Evolutionary conservation across 768 basidiomycete genomes (phyloP).

Genomic region (Harrya chromipes): DNA sequence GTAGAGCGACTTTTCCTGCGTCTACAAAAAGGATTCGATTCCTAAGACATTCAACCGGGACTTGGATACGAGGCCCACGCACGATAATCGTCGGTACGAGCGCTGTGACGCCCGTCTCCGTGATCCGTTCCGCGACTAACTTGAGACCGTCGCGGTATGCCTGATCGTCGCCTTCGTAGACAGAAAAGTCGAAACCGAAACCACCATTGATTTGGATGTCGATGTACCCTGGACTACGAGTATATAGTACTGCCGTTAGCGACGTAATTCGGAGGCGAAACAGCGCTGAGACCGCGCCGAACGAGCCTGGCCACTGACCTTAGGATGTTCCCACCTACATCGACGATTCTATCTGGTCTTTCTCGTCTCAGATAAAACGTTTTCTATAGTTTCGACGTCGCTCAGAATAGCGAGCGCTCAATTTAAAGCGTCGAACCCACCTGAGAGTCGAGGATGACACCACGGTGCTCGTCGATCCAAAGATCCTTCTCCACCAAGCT

Average conservation of each 20-base stretch:
- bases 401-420: conserved; percentile 1
- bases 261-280: conserved; percentile 1
- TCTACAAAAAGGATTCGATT: conserved; percentile 39
- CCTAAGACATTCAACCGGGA: not conserved
- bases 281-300: not conserved
- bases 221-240: conserved; percentile 71
- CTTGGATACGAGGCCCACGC: conserved; percentile 19
- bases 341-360: conserved; percentile 60
- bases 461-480: conserved; percentile 76
- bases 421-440: conserved; percentile 31
- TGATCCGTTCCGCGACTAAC: conserved; percentile 69
- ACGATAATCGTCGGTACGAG: conserved; percentile 72
- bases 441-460: conserved; percentile 75
- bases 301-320: conserved; percentile 40
- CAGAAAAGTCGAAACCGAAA: conserved; percentile 84
- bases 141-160: conserved; percentile 66
- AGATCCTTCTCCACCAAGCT: conserved; percentile 69
- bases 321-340: conserved; percentile 74
- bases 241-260: conserved; percentile 7
- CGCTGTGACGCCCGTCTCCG: conserved; percentile 86
- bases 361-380: conserved; percentile 64
- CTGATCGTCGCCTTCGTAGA: conserved; percentile 69
- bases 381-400: conserved; percentile 38
- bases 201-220: conserved; percentile 92
- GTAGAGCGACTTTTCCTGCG: conserved; percentile 74